Conservation (phyloP, 768 basidiomycete genomes). For the Rhodotorula kratochvilovae region DNA sequence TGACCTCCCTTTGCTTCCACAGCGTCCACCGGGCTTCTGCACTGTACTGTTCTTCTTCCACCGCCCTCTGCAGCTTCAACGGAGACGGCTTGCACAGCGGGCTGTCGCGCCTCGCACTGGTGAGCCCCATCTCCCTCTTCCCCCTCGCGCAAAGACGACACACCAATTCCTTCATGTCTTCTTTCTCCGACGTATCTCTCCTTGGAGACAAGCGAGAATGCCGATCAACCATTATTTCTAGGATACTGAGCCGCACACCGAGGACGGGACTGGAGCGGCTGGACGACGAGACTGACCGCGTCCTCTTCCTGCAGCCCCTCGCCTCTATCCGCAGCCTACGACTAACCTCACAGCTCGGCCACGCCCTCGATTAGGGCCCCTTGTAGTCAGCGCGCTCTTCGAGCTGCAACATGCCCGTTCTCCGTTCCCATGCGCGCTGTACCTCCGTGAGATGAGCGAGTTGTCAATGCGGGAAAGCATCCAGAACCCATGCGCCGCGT, state of each 20-base stretch:
- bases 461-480: no score
- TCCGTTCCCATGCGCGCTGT: no score
- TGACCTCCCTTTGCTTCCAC: not conserved
- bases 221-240: not conserved
- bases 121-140: not conserved
- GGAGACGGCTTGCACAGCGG: not conserved
- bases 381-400: no score
- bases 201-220: not conserved
- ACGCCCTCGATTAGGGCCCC: not conserved
- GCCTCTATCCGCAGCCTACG: no score
- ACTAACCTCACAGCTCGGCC: no score
- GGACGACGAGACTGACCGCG: not conserved
- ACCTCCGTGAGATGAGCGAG: no score
- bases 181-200: constrained; percentile 32
- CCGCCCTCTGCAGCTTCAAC: not conserved
- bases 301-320: not conserved
- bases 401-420: no score
- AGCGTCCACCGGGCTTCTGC: no score
- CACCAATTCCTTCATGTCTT: constrained; percentile 18
- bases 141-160: constrained; percentile 1
- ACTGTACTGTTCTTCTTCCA: no score
- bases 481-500: no score
- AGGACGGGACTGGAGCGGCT: not conserved
- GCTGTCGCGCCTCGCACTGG: not conserved
- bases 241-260: not conserved